Conservation (phyloP, 2,329 filamentous ascomycete genomes). For the Pestalotiopsis sp. region DNA sequence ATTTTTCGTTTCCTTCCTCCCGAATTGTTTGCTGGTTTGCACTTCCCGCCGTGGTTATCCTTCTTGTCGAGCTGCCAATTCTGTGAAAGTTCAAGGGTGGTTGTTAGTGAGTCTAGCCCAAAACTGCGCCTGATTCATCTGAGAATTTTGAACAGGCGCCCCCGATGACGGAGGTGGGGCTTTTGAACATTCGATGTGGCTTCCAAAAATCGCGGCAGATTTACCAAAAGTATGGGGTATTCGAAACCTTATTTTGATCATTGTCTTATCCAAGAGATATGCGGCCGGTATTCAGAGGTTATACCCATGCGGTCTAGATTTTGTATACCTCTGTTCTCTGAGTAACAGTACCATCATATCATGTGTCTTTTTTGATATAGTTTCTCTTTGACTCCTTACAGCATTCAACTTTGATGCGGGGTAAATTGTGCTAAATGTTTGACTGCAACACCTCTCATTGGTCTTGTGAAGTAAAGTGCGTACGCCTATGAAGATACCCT, state of each 20-base stretch:
- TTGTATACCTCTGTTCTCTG: not conserved
- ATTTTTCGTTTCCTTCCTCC: not conserved
- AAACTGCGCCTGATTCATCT: slow-evolving; percentile 3
- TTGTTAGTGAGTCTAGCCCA: not conserved
- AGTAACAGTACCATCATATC: not conserved
- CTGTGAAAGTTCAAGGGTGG: not conserved
- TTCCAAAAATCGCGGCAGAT: not conserved
- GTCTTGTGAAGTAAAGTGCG: not conserved
- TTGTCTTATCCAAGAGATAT: not conserved
- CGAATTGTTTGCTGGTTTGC: not conserved
- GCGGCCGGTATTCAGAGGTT: not conserved
- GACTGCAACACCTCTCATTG: not conserved
- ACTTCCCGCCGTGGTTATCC: not conserved
- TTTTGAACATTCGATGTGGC: not conserved
- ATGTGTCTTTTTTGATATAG: not conserved
- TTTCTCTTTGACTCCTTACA: not conserved
- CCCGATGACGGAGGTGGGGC: slow-evolving; percentile 15
- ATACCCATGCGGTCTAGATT: too few species aligned
- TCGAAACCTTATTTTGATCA: not conserved
- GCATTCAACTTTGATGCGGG: not conserved
- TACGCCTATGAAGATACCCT: not conserved
- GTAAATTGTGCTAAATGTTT: not conserved
- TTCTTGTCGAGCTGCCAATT: not conserved
- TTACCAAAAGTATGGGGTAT: not conserved
- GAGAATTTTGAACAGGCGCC: slow-evolving; percentile 7